A percentile compares a stretch with the other conserved stretches of the same genome.
These are phyloP conservation scores for Starmerella ratchasimensis DNA, from an alignment of 805 yeast species.

Conservation along the genomic window DNA sequence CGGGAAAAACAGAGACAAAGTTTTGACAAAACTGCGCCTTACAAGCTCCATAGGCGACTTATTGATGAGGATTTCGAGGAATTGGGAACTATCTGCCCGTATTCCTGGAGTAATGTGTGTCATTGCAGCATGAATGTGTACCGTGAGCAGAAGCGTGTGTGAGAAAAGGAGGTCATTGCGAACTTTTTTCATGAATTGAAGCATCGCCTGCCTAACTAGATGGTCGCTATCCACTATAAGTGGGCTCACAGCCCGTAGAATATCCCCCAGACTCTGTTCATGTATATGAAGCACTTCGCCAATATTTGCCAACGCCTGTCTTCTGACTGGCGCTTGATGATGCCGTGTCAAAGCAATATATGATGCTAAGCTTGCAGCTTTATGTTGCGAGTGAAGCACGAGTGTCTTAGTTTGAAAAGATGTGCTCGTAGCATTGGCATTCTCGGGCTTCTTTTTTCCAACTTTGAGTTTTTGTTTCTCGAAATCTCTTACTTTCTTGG, in stretches of 20 bases:
- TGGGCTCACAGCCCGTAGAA: constrained; percentile 43
- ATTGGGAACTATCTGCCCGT: constrained; percentile 59
- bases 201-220: constrained; percentile 49
- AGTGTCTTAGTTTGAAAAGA: constrained; percentile 61
- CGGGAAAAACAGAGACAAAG: constrained; percentile 48
- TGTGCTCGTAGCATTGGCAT: constrained; percentile 71
- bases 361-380: constrained; percentile 9
- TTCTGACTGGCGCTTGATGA: constrained; percentile 19
- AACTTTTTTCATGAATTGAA: constrained; percentile 27
- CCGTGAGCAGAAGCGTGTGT: constrained; percentile 30
- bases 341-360: constrained; percentile 19
- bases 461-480: constrained; percentile 68
- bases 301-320: constrained; percentile 20
- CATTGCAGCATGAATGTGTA: constrained; percentile 82
- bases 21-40: constrained; percentile 18
- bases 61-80: constrained; percentile 45
- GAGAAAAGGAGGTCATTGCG: constrained; percentile 26
- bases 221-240: constrained; percentile 52
- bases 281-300: constrained; percentile 10
- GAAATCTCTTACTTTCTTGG: constrained; percentile 56
- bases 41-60: constrained; percentile 14
- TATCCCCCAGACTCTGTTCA: constrained; percentile 12
- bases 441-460: constrained; percentile 64
- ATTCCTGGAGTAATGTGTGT: constrained; percentile 73
- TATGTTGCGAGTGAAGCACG: constrained; percentile 34